phyloP scores from a whole-genome alignment of 192 early-diverging fungal species.

The Backusella mclennaniae region DNA sequence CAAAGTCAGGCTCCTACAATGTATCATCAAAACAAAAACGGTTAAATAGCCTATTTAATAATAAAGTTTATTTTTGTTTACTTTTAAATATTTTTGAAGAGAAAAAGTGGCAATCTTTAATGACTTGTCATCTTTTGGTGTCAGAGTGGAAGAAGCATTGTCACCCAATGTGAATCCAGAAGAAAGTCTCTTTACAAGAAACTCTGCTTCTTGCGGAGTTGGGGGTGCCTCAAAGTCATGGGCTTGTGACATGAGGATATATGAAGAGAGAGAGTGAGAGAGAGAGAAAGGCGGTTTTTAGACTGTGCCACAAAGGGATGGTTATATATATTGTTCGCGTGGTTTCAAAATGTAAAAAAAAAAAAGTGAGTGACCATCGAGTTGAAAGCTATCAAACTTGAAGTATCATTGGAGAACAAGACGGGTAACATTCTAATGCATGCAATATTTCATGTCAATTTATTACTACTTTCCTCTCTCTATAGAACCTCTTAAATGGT shows the following conservation, averaged over 20 bases:
- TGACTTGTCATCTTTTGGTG: conserved; percentile 46
- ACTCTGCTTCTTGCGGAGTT: conserved; percentile 24
- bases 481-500: too few species aligned
- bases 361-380: neutral
- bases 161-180: conserved; percentile 1
- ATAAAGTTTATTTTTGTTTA: conserved; percentile 7
- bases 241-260: conserved; percentile 3
- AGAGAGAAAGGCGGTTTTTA: neutral
- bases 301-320: neutral
- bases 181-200: conserved; percentile 27
- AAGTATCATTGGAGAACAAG: too few species aligned
- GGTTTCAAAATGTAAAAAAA: neutral
- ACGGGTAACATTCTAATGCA: neutral
- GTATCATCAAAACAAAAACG: too few species aligned
- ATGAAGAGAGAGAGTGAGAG: neutral
- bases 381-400: neutral
- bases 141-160: neutral
- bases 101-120: conserved; percentile 61
- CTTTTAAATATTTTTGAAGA: conserved; percentile 64
- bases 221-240: conserved; percentile 22
- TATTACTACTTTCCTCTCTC: neutral
- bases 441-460: neutral
- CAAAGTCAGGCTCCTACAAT: conserved; percentile 62
- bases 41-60: too few species aligned
- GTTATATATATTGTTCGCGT: neutral